Percentiles rank a stretch among this genome's conserved stretches.
phyloP scores from a whole-genome alignment of 2,329 filamentous ascomycete species.

The Colletotrichum tamarilloi region DNA sequence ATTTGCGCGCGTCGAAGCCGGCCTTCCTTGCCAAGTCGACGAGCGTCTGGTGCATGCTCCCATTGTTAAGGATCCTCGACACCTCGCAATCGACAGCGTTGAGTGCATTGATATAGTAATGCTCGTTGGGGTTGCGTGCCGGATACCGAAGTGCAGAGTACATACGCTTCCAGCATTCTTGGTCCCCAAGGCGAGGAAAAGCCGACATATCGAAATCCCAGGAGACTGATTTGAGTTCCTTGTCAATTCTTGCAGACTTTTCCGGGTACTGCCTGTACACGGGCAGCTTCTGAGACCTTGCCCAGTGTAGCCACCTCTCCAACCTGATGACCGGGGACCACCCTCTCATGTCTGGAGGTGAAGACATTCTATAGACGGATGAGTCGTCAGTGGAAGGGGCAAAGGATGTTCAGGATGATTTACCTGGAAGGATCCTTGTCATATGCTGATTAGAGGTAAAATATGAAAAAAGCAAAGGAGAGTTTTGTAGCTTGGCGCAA shows the following conservation, averaged over 20 bases:
- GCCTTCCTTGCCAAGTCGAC: neutral
- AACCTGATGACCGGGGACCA: neutral
- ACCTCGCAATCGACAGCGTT: slow-evolving; percentile 13
- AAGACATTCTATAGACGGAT: neutral
- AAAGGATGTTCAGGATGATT: neutral
- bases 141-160: no score
- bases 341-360: neutral
- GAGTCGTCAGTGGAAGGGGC: neutral
- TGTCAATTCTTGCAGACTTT: no score
- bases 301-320: neutral
- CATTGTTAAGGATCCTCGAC: neutral
- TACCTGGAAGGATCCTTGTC: neutral
- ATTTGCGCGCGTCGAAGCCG: neutral
- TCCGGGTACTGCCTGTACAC: no score
- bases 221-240: neutral
- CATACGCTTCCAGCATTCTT: neutral
- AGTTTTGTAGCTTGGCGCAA: neutral
- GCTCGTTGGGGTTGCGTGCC: no score
- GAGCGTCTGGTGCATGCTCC: neutral
- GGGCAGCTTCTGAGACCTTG: neutral
- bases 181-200: neutral
- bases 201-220: neutral
- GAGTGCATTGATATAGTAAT: neutral
- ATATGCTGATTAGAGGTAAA: no score
- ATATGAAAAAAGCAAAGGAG: no score